Conservation (phyloP, 164 flowering plant genomes). For the Chimonanthus praecox region DNA sequence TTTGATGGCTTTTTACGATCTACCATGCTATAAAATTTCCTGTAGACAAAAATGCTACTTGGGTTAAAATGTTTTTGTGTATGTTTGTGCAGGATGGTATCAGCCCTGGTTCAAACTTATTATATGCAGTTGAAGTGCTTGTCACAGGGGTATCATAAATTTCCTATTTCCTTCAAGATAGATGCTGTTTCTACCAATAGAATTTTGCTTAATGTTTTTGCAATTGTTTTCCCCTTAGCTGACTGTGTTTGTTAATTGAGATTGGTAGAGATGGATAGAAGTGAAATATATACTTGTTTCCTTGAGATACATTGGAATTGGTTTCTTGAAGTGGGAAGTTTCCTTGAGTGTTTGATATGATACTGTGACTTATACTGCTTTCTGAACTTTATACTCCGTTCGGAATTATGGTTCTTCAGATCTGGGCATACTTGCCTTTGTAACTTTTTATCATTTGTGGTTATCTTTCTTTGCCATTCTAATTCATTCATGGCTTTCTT, state of each 20-base stretch:
- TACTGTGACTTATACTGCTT: neutral
- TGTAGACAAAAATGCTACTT: neutral
- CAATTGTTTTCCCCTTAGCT: neutral
- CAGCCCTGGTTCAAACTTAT: constrained; percentile 79
- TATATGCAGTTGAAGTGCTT: constrained; percentile 81
- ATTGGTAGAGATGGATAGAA: neutral
- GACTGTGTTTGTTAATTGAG: neutral
- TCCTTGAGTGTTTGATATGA: neutral
- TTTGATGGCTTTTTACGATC: neutral
- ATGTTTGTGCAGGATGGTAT: constrained; percentile 69
- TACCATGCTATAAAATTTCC: neutral
- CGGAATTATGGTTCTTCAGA: neutral
- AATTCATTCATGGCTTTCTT: neutral
- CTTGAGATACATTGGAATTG: no score
- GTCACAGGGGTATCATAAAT: constrained; percentile 75
- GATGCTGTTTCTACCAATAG: neutral
- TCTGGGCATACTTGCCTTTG: neutral
- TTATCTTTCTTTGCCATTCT: neutral
- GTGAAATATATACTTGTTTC: no score
- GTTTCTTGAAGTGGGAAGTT: no score
- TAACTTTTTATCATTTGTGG: neutral
- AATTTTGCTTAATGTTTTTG: neutral
- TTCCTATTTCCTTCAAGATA: neutral
- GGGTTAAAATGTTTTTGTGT: neutral
- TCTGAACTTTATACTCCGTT: neutral